Conservation (phyloP, 139 green algal genomes). For the Chlorella sorokiniana region DNA sequence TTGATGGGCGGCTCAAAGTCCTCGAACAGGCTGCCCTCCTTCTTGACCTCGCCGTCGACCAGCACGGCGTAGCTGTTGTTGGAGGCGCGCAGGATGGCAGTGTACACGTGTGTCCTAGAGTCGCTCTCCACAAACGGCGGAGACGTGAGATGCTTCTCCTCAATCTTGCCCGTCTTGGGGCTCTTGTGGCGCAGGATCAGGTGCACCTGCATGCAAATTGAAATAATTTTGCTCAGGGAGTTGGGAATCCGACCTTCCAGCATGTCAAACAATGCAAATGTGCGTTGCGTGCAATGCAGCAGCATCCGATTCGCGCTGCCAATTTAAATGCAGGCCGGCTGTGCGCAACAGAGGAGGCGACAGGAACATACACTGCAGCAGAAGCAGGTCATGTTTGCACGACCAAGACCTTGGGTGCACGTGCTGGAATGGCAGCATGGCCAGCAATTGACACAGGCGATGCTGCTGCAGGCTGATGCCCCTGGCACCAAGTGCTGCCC, state of each 20-base stretch:
- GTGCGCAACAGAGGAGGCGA: too few relatives aligned
- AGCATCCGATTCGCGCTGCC: not conserved
- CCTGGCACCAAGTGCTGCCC: not conserved
- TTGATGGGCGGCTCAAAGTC: conserved; percentile 83
- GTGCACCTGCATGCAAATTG: conserved; percentile 74
- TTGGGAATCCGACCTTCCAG: too few relatives aligned
- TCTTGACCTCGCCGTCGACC: conserved; percentile 75
- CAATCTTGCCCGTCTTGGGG: conserved; percentile 85
- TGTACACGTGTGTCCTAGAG: conserved; percentile 78
- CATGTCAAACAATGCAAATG: not conserved
- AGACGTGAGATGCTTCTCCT: conserved; percentile 90
- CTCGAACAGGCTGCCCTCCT: conserved; percentile 66
- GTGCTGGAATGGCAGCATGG: too few relatives aligned
- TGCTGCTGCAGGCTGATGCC: not conserved
- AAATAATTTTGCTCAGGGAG: too few relatives aligned
- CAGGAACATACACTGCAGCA: not conserved
- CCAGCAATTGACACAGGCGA: not conserved
- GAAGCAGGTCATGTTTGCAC: not conserved
- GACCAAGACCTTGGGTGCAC: not conserved
- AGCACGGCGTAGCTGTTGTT: conserved; percentile 82
- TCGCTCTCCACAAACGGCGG: conserved; percentile 70
- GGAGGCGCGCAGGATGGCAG: conserved; percentile 69
- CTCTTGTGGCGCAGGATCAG: conserved; percentile 88
- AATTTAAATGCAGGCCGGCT: not conserved
- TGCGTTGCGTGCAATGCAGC: not conserved